Conservation (phyloP, 169 alveolate species). For the Plasmodium blacklocki region DNA sequence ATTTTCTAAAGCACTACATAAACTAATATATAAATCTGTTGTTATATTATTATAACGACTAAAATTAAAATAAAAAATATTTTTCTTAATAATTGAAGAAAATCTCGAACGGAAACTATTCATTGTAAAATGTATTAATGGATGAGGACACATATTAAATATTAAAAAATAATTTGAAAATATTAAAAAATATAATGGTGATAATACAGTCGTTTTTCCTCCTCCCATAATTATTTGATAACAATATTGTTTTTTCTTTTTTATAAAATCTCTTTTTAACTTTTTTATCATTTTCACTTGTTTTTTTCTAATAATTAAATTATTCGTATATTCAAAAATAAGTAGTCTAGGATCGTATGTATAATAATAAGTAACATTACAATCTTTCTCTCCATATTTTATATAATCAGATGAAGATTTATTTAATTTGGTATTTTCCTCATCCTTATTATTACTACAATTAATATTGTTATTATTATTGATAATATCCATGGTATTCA, state of each 20-base stretch:
- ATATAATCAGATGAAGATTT: background rate
- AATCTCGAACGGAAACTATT: slow-evolving; percentile 88
- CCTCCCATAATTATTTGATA: slow-evolving; percentile 96
- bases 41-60: slow-evolving; percentile 87
- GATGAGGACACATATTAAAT: slow-evolving; percentile 90
- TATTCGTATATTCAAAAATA: slow-evolving; percentile 92
- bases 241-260: slow-evolving; percentile 87
- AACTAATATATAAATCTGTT: slow-evolving; percentile 85
- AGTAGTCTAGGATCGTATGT: slow-evolving; percentile 91
- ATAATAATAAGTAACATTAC: slow-evolving; percentile 24
- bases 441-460: background rate
- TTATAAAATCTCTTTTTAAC: slow-evolving; percentile 82
- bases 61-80: slow-evolving; percentile 87
- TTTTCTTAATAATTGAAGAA: slow-evolving; percentile 88
- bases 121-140: slow-evolving; percentile 91
- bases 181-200: slow-evolving; percentile 80
- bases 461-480: too few relatives aligned
- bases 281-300: slow-evolving; percentile 91
- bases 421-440: background rate
- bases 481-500: too few relatives aligned
- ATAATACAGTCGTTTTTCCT: slow-evolving; percentile 94
- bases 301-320: slow-evolving; percentile 88
- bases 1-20: slow-evolving; percentile 90
- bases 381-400: background rate
- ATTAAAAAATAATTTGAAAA: slow-evolving; percentile 82